Evolutionary conservation across 2,329 filamentous ascomycete species (phyloP), one percentile per base, ranked within the genome.

Genomic region (Periconia digitata): DNA sequence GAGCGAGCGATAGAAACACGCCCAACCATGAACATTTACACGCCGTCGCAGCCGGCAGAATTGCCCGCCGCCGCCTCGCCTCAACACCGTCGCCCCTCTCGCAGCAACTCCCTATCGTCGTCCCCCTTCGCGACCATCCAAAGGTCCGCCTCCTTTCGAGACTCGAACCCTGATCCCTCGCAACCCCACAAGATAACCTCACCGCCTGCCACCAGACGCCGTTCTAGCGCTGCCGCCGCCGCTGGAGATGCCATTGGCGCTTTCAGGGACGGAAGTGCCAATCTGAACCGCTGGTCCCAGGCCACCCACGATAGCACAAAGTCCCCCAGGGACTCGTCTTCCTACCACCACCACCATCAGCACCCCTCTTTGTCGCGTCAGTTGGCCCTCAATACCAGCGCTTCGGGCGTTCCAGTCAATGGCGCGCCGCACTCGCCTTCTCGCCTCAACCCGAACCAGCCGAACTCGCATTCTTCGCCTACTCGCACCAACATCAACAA

Each of bases 201-300:
- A 60, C 60, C 64, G 56, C 62, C 63, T 57, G 54, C 52, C 42
- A 52, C 55, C 41, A 48, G 63, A 51, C 70, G 74, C 43, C 70
- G 73, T 56, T 73, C 71, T 47, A 77, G 74, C 59, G 63, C 69
- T 38, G 65, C 69, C 43, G 65, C 67, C 61, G 67, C 62, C 46
- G 70, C 70, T 35, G 63, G 70, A 45, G 74, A 75, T 43, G 66
- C 66, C 51, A 56, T 64, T 49, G 63, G 59, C 20, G 53, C 56
- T 43, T 68, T 76, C 42, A 63, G 67, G 47, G 77, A 79, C 57
- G 76, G 75, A 23, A 56, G 78, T 43, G 73, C 72, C 34, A 80
- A 76, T 50, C 68, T 82, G 44, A 80, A 82, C 60, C 78, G 80
- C 54, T 83, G 80, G 80, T 83, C 81, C 29, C 79, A 82, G 54